Percentiles rank a stretch among this genome's conserved stretches.
Evolutionary conservation across 306 rosid species (phyloP).

Genomic region (Prunus persica): DNA sequence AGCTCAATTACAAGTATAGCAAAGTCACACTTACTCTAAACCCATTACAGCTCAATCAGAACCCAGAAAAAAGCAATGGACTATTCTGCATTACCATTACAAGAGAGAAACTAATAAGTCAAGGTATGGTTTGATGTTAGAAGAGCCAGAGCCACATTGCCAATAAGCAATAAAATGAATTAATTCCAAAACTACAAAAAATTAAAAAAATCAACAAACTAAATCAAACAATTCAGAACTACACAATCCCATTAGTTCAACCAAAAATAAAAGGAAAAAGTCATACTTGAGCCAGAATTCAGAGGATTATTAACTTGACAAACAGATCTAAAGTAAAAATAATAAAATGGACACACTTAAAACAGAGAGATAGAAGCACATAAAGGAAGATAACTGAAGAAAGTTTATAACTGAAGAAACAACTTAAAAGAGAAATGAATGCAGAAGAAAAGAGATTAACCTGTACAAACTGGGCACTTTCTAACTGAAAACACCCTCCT

Average conservation of each 20-base stretch:
- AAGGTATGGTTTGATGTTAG: conserved; percentile 3
- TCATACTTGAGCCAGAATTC: not conserved
- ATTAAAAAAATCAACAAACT: not conserved
- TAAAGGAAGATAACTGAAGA: not conserved
- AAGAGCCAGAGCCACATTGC: not conserved
- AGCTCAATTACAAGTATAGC: not conserved
- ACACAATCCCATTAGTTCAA: not conserved
- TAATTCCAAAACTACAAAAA: not conserved
- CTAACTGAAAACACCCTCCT: not conserved
- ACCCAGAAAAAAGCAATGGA: conserved; percentile 4
- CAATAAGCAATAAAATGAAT: not conserved
- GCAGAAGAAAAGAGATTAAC: not conserved
- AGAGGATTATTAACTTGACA: not conserved
- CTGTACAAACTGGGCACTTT: not conserved
- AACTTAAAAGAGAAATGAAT: not conserved
- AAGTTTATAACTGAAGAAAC: not conserved
- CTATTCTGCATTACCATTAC: conserved; percentile 22
- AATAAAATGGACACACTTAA: not conserved
- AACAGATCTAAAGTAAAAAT: not conserved
- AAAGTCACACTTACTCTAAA: conserved; percentile 1
- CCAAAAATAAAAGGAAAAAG: not conserved
- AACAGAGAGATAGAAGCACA: not conserved
- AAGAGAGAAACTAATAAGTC: not conserved
- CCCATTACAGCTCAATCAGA: conserved; percentile 18
- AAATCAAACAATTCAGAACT: not conserved